Base-by-base conservation (phyloP, 2,329 filamentous ascomycete species). In the Xylaria sp. region DNA sequence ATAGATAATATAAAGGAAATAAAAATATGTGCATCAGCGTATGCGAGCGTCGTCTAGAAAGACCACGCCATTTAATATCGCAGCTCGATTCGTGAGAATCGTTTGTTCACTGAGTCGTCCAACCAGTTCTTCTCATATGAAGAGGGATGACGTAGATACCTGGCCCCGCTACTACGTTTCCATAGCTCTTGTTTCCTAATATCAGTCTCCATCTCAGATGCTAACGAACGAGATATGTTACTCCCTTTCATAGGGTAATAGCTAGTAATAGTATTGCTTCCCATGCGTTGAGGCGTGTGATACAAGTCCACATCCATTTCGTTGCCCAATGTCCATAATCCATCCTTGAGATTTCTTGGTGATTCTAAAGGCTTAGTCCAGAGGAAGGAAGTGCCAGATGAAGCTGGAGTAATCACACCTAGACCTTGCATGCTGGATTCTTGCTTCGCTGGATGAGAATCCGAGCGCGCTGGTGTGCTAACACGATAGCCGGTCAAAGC, bases 21-120 rank as follows among this genome's bases (percentile, higher is more conserved):
- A 40, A 50, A n/a, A 5, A 25, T 65, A 23, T 48, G 16, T 51
- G 50, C 37, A 53, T 57, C 48, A 61, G 62, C 16, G 42, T 51
- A 48, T 32, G n/a, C 60, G 18, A 12, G 44, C 12, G 12, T 12
- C 1, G 12, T 32, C 23, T 40, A 9, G 21, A 50, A 2, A 18
- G 6, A 50, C 13, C 21, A 44, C 16, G n/a, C 21, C 16, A 44
- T n/a, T 67, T 69, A 76, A 35, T 76, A 77, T 40, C 75, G 69
- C 8, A 76, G 55, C 54, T 76, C 73, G 55, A 77, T 65, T 50
- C 74, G 73, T 21, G 71, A 60, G 61, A 76, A 75, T n/a, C 72
- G 71, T 65, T 73, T 73, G 44, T 75, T 74, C 63, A 68, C 72
- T 25, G 68, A 71, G 54, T 73, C 72, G 5, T 76, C 73, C 16